A percentile compares a stretch with the other conserved stretches of the same genome.
Evolutionary conservation across 345 rosid genomes (phyloP).

Genomic region (Boechera stricta): DNA sequence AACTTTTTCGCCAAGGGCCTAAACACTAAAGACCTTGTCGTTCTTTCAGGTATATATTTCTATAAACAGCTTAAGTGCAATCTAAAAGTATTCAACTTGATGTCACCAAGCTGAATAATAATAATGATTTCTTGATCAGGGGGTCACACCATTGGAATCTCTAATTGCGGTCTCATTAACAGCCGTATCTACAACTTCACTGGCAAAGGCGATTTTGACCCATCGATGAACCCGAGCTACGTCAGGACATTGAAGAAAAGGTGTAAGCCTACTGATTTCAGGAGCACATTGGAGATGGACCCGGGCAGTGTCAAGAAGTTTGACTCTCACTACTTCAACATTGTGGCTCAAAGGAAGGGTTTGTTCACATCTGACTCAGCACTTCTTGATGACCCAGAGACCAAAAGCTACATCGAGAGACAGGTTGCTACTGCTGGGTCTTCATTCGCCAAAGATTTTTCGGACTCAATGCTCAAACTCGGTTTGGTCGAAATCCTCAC

Average conservation of each 20-base stretch:
- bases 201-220: slow-evolving; percentile 64
- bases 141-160: slow-evolving; percentile 68
- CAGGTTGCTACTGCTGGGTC: slow-evolving; percentile 46
- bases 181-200: slow-evolving; percentile 64
- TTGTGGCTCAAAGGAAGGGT: slow-evolving; percentile 58
- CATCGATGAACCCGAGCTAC: slow-evolving; percentile 58
- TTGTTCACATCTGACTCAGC: slow-evolving; percentile 67
- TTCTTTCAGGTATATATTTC: slow-evolving; percentile 55
- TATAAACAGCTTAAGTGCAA: not conserved
- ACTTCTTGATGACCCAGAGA: slow-evolving; percentile 54
- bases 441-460: slow-evolving; percentile 56
- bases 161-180: slow-evolving; percentile 47
- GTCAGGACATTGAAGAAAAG: slow-evolving; percentile 50
- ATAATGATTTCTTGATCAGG: slow-evolving; percentile 44
- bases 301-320: slow-evolving; percentile 66
- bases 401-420: slow-evolving; percentile 43
- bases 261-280: slow-evolving; percentile 54
- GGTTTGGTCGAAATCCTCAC: slow-evolving; percentile 57
- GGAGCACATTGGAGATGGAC: slow-evolving; percentile 55
- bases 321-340: slow-evolving; percentile 54
- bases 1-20: slow-evolving; percentile 54
- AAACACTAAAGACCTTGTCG: slow-evolving; percentile 57
- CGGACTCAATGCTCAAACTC: slow-evolving; percentile 64
- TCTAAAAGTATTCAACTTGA: not conserved
- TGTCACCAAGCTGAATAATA: not conserved